Evolutionary conservation across 1,139 yeast species (phyloP), one percentile per base, ranked within the genome.

Genomic region (Casaregolazyma lundiana): DNA sequence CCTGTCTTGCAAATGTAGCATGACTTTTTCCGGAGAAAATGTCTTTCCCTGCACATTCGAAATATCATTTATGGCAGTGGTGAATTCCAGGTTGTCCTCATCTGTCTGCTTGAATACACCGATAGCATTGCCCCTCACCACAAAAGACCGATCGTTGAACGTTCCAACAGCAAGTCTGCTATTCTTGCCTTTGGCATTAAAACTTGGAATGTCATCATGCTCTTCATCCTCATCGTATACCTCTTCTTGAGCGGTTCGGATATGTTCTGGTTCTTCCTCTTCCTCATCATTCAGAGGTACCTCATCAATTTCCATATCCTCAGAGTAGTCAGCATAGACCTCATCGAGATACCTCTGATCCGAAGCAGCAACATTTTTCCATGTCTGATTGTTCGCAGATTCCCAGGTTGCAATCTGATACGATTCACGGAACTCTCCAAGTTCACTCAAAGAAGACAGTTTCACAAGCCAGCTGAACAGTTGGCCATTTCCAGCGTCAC

Each of bases 1-100:
- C 24, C 77, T 71, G 64, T 89, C 97, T 53, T 80, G 81, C 57
- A 78, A 76, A 58, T 87, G 95, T 43, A 88, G 70, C 87, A 87
- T 78, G 58, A 85, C 73, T 55, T 80, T 79, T 22, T 70, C 61
- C 0, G 96, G 95, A 7, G 66, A 69, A 44, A 88, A 69, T 7
- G 63, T 58, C 35, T 72, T 69, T n/a, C 88, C 86, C 9, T 71
- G 63, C 13, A 77, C 64, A 43, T 73, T 73, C n/a, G 75, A 63
- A 29, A 88, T 64, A 53, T 80, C 74, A 40, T 76, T 76, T 50
- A 88, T 84, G 0, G 95, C 77, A 1, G 95, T 80, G 30, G 76
- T 69, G 57, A 76, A 88, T 49, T 79, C 76, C 40, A 88, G 66
- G 17, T 68, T 73, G 44, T 75, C 75, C 21, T 70, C 71, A 9